These are phyloP conservation scores for Trematosphaeria pertusa DNA, from an alignment of 2,329 filamentous ascomycete genomes.

Conservation along the genomic window DNA sequence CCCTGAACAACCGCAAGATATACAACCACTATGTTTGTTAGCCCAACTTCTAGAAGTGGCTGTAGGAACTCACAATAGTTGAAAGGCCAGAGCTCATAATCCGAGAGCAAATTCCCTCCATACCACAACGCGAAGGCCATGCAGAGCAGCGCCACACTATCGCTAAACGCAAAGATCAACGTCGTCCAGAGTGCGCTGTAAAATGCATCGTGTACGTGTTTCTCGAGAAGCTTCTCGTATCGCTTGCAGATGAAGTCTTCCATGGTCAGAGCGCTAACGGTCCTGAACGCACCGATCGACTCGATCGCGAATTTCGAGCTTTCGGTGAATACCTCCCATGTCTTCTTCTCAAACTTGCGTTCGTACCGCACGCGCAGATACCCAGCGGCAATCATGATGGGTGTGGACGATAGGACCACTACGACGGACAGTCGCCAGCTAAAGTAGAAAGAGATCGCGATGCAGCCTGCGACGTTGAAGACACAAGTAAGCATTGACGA, in stretches of 20 bases:
- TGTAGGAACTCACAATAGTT: slow-evolving; percentile 22
- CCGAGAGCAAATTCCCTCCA: slow-evolving; percentile 29
- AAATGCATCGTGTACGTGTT: slow-evolving; percentile 72
- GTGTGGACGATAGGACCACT: slow-evolving; percentile 66
- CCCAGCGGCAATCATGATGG: slow-evolving; percentile 76
- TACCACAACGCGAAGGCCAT: slow-evolving; percentile 42
- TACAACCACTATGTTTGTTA: slow-evolving; percentile 16
- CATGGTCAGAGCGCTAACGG: slow-evolving; percentile 87
- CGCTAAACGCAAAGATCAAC: slow-evolving; percentile 29
- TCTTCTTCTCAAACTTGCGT: slow-evolving; percentile 29
- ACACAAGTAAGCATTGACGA: slow-evolving; percentile 82
- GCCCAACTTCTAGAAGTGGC: background rate
- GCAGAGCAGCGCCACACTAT: slow-evolving; percentile 69
- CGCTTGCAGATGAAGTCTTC: slow-evolving; percentile 77
- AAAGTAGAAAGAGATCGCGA: slow-evolving; percentile 71
- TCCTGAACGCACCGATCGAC: slow-evolving; percentile 89
- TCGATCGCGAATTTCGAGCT: slow-evolving; percentile 91
- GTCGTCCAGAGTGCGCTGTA: slow-evolving; percentile 64
- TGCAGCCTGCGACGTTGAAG: slow-evolving; percentile 78
- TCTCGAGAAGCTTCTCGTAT: slow-evolving; percentile 73
- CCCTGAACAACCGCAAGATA: slow-evolving; percentile 37
- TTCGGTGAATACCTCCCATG: slow-evolving; percentile 77
- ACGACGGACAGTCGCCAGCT: slow-evolving; percentile 88
- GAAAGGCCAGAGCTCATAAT: slow-evolving; percentile 19
- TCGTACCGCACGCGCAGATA: slow-evolving; percentile 76